Evolutionary conservation across 306 rosid genomes (phyloP).

Genomic region (Prunus campanulata): DNA sequence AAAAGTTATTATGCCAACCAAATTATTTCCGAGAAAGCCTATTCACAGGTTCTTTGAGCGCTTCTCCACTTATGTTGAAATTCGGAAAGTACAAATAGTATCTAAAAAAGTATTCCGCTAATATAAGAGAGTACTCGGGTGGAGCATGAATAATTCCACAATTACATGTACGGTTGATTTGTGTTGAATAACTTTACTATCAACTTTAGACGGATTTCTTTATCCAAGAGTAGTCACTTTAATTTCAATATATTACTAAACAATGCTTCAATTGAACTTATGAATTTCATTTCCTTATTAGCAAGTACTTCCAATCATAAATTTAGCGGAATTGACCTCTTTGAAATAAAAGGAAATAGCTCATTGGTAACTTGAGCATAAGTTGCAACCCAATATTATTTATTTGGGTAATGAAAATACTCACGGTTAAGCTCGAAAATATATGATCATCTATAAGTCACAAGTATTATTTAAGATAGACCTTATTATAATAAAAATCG

Average conservation of each 20-base stretch:
- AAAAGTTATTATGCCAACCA: neutral
- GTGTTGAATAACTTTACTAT: neutral
- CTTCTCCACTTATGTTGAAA: neutral
- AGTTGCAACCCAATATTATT: too few species aligned
- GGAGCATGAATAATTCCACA: neutral
- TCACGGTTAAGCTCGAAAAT: too few species aligned
- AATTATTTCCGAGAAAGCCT: neutral
- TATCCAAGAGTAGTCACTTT: neutral
- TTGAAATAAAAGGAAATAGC: too few species aligned
- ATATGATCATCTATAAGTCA: too few species aligned
- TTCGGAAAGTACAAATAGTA: neutral
- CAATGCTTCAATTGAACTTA: neutral
- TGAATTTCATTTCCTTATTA: neutral
- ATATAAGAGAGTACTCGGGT: neutral
- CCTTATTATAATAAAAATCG: too few species aligned
- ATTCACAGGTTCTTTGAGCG: fast-evolving
- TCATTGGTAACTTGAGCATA: too few species aligned
- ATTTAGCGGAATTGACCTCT: too few species aligned
- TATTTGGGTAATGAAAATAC: too few species aligned
- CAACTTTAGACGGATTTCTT: too few species aligned
- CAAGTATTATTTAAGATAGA: too few species aligned
- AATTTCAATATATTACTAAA: too few species aligned
- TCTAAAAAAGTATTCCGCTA: neutral
- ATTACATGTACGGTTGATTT: neutral
- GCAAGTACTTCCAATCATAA: too few species aligned